Base-by-base conservation (phyloP, 768 basidiomycete genomes). In the Pisolithus orientalis region DNA sequence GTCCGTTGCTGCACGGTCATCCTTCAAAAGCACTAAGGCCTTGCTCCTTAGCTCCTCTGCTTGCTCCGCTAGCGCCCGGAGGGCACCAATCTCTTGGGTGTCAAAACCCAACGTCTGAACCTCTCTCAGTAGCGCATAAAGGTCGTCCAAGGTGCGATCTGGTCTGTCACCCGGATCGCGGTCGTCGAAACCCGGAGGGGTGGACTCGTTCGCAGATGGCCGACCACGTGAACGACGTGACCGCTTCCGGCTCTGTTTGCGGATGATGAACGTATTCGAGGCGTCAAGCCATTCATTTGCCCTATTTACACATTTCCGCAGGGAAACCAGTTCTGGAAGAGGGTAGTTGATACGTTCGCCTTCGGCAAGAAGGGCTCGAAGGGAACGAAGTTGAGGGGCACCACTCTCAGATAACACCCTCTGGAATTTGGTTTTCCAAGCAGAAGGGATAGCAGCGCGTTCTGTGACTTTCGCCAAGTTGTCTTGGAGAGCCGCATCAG, bases 201-300 rank as follows among this genome's bases (percentile, higher is more conserved):
- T 66, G 14, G 71, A 64, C 6, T 78, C 78, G 32, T 70, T 72
- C 31, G 70, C 62, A 34, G 75, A 71, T 45, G 72, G 76, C 40
- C 83, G 77, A 29, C 82, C 77, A 53, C 79, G 78, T 47, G 82
- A 78, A 51, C 82, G 75, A 49, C 83, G 77, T 17, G 84, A 75
- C n/a, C 87, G 85, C 64, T 88, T 89, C 50, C 87, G 78, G 55
- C 82, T 85, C 61, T 87, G 84, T 66, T 90, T 91, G 50, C 88
- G 84, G 47, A 85, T 79, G 54, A 85, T 75, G 70, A 90, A 90
- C 0, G 79, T 75, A 57, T 89, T 89, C 31, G 89, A 88, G 8
- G 82, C 76, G 53, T 92, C 90, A n/a, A 93, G 75, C 93, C 93
- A 94, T 61, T 87, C 86, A 57, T 84, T 90, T 17, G 88, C 93